Evolutionary conservation across 352 stramenopile species (phyloP), one percentile per base, ranked within the genome.

Genomic region (Phytophthora uliginosa): DNA sequence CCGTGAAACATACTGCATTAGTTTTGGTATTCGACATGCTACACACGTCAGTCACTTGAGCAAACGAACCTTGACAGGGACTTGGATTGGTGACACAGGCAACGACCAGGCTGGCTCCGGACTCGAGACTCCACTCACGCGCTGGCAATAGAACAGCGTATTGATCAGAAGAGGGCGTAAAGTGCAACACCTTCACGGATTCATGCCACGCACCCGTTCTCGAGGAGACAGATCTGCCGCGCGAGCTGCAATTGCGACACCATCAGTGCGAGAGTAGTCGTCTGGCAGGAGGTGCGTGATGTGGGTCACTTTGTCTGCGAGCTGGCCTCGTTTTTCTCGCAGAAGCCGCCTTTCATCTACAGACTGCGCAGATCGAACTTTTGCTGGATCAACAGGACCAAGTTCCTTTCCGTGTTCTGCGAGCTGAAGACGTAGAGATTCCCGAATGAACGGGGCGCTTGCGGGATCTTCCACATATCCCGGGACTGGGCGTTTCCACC

Each of bases 381-480:
- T 90, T 4, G 69, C 78, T 7, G 83, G 84, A 26, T 92, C 84
- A 20, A 86, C 64, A 2, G 84, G 74, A 0, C 80, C 80, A 12
- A 89, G 45, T 13, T 75, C 59, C 7, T 59, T 60, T n/a, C 74
- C 55, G n/a, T 81, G 63, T 0, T 66, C 69, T 50, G 66, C 69
- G 18, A 85, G 62, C 48, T 90, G 66, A n/a, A 92, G 69, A 4
- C 84, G 77, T 17, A 89, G 52, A 18, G 87, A 95, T 9, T 67
- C 74, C 12, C 65, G 54, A 17, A 81, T 66, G 51, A 87, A 83
- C 1, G 67, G 6, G 7, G 77, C 60, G 31, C 59, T 68, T 55
- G 45, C 4, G n/a, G 86, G 81, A 18, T 91, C 79, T 4, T 83
- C 80, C 1, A 94, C 81, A 58, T 95, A 94, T 6, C 83, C 88